Conservation (phyloP, 257 asterid genomes). For the Nicotiana knightiana region DNA sequence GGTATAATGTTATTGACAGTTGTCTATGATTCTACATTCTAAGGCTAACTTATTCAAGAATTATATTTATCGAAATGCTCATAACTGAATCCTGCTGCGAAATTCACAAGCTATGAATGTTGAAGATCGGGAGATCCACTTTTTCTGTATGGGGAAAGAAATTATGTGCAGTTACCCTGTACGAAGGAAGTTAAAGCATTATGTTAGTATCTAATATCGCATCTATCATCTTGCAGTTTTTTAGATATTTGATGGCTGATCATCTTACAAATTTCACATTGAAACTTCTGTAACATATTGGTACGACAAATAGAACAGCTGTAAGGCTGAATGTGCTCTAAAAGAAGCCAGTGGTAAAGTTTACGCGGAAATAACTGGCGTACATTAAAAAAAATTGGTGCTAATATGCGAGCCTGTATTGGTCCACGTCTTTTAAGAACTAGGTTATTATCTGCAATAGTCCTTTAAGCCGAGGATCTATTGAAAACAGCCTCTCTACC, state of each 20-base stretch:
- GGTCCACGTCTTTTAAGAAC: not conserved
- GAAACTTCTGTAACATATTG: not conserved
- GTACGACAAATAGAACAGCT: not conserved
- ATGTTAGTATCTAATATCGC: not conserved
- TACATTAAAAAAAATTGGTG: not conserved
- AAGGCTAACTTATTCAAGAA: not conserved
- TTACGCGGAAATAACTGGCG: too few relatives aligned
- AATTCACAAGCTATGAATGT: not conserved
- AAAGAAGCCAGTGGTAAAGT: not conserved
- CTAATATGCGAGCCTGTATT: not conserved
- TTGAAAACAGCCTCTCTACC: too few relatives aligned
- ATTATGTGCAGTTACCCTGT: not conserved
- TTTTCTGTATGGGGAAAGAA: not conserved
- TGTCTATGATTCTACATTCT: too few relatives aligned
- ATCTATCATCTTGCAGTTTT: not conserved
- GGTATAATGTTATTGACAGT: too few relatives aligned
- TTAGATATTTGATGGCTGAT: not conserved
- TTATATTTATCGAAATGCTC: not conserved
- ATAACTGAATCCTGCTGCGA: not conserved
- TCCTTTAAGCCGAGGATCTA: not conserved
- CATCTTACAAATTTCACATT: not conserved
- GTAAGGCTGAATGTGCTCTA: not conserved
- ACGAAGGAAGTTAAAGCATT: not conserved
- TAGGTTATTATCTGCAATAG: not conserved
- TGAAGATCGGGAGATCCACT: not conserved